Percentiles rank a stretch among this genome's conserved stretches.
Conservation (phyloP, 2,329 filamentous ascomycete genomes). For the Chaetomiaceae sp. region DNA sequence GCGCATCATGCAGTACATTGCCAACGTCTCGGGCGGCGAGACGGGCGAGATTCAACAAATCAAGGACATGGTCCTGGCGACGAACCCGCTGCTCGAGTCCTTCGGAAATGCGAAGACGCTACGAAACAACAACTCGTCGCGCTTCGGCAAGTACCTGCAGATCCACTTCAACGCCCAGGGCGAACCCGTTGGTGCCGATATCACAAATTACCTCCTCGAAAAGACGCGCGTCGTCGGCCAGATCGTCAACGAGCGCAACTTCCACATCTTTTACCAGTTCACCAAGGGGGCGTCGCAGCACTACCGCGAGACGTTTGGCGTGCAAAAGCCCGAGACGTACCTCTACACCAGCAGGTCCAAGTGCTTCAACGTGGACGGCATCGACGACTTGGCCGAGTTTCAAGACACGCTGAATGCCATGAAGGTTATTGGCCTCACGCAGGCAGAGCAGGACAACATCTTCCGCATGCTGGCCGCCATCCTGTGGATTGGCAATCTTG, state of each 20-base stretch:
- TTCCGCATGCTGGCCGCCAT: slow-evolving; percentile 92
- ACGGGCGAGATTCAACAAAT: slow-evolving; percentile 90
- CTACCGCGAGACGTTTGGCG: slow-evolving; percentile 81
- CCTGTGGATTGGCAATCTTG: slow-evolving; percentile 91
- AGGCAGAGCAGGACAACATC: slow-evolving; percentile 89
- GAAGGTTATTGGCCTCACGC: slow-evolving; percentile 84
- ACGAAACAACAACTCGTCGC: slow-evolving; percentile 97
- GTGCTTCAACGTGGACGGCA: slow-evolving; percentile 89
- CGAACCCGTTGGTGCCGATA: slow-evolving; percentile 92
- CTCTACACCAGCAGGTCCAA: slow-evolving; percentile 91
- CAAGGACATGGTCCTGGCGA: slow-evolving; percentile 99
- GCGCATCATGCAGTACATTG: slow-evolving; percentile 99
- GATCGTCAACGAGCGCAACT: slow-evolving; percentile 93
- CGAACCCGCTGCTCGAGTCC: slow-evolving; percentile 92
- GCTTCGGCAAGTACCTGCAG: slow-evolving; percentile 97
- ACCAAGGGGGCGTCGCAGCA: slow-evolving; percentile 87
- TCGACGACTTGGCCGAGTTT: slow-evolving; percentile 87
- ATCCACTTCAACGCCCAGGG: slow-evolving; percentile 90
- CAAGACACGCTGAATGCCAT: slow-evolving; percentile 89
- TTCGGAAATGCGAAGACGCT: slow-evolving; percentile 98
- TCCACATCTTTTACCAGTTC: slow-evolving; percentile 99
- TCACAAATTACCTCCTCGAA: slow-evolving; percentile 96
- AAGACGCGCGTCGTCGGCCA: slow-evolving; percentile 94
- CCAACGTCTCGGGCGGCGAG: slow-evolving; percentile 83
- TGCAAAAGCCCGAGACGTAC: slow-evolving; percentile 90